Conservation (phyloP, 2,329 filamentous ascomycete species). For the Cryphonectria carpinicola region DNA sequence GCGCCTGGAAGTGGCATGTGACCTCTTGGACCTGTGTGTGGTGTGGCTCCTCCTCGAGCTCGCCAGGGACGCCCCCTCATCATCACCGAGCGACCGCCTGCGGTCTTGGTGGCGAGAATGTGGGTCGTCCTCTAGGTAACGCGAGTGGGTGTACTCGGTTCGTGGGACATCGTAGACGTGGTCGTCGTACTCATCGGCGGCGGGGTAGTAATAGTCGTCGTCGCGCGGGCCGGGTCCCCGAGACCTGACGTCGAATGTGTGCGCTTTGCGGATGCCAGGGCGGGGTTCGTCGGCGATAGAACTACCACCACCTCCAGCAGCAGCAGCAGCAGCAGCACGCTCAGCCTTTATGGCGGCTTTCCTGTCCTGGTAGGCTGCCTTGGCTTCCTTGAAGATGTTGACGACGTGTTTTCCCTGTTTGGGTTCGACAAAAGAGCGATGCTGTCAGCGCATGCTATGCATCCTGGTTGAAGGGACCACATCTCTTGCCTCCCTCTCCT, state of each 20-base stretch:
- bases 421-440: background rate
- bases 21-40: conserved; percentile 21
- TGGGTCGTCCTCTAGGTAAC: conserved; percentile 36
- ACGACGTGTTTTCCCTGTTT: conserved; percentile 84
- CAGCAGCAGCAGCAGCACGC: conserved; percentile 34
- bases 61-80: conserved; percentile 29
- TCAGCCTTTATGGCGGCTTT: conserved; percentile 80
- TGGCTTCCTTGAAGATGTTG: conserved; percentile 90
- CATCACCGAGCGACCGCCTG: conserved; percentile 25
- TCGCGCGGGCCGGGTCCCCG: conserved; percentile 38
- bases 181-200: conserved; percentile 31
- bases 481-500: too few relatives aligned
- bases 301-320: background rate
- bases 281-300: conserved; percentile 31
- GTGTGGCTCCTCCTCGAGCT: conserved; percentile 26
- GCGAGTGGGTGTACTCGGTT: conserved; percentile 23
- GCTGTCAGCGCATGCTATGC: conserved; percentile 8
- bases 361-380: conserved; percentile 83
- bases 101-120: conserved; percentile 30
- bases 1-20: background rate
- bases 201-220: conserved; percentile 32
- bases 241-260: conserved; percentile 53
- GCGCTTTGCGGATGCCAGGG: conserved; percentile 57
- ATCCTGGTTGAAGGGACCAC: too few relatives aligned
- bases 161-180: conserved; percentile 34